phyloP scores from a whole-genome alignment of 345 rosid genomes.

The Triadica sebifera region DNA sequence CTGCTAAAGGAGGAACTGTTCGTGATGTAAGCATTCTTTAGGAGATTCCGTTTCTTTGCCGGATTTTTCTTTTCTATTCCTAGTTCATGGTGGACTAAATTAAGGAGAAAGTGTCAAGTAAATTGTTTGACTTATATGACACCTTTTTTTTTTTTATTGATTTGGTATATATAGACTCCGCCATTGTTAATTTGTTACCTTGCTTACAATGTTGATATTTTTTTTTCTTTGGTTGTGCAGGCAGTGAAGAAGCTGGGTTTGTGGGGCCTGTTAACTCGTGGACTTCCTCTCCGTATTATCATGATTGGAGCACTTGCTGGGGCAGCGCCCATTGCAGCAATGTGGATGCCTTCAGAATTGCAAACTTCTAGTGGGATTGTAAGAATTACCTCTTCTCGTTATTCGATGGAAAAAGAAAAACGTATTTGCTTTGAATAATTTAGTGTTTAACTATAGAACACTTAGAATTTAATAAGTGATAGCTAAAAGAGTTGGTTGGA shows the following conservation, averaged over 20 bases:
- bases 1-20: slow-evolving; percentile 93
- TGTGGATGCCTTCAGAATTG: slow-evolving; percentile 63
- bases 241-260: slow-evolving; percentile 93
- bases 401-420: slow-evolving; percentile 26
- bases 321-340: slow-evolving; percentile 78
- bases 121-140: slow-evolving; percentile 7
- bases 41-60: too few species aligned
- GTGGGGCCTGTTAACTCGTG: slow-evolving; percentile 92
- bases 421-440: too few species aligned
- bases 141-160: neutral
- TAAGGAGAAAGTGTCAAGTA: too few species aligned
- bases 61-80: too few species aligned
- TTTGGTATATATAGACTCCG: too few species aligned
- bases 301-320: slow-evolving; percentile 98
- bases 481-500: too few species aligned
- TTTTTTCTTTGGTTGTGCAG: slow-evolving; percentile 35
- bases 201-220: neutral
- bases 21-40: slow-evolving; percentile 57
- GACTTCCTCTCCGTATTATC: slow-evolving; percentile 94
- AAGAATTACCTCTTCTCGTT: slow-evolving; percentile 33
- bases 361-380: slow-evolving; percentile 98
- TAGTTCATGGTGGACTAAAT: too few species aligned
- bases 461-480: too few species aligned
- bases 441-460: too few species aligned
- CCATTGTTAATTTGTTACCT: neutral